These are phyloP conservation scores for Encephalitozoon cuniculi DNA, from an alignment of 371 early-diverging fungal genomes.

Conservation along the genomic window DNA sequence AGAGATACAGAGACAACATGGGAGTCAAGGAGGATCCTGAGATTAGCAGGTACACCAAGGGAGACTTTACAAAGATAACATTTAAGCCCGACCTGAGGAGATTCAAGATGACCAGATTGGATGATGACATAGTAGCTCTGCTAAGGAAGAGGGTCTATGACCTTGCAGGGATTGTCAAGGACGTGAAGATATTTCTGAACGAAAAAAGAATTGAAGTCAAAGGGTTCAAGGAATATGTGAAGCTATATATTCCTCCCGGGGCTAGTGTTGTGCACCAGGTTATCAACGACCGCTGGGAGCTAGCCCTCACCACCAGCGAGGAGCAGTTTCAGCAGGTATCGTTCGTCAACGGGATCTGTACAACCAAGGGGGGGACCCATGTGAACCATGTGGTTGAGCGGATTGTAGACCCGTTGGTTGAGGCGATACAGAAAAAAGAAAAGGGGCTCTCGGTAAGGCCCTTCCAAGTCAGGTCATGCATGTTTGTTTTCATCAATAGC, in stretches of 20 bases:
- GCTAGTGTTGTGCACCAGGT: conserved; percentile 66
- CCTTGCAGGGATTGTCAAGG: conserved; percentile 78
- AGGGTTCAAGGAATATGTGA: conserved; percentile 79
- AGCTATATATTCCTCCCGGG: conserved; percentile 65
- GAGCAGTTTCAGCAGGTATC: conserved; percentile 92
- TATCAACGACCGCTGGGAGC: conserved; percentile 83
- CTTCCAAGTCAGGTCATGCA: conserved; percentile 75
- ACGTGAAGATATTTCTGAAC: conserved; percentile 81
- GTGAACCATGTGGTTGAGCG: conserved; percentile 80
- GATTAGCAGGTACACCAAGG: conserved; percentile 48
- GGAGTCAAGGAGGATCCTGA: conserved; percentile 47
- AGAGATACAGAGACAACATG: conserved; percentile 62
- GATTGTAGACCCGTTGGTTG: conserved; percentile 69
- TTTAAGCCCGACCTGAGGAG: conserved; percentile 87
- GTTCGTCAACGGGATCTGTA: conserved; percentile 95
- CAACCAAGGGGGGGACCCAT: conserved; percentile 91
- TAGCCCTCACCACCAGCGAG: conserved; percentile 78
- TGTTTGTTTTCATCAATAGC: conserved; percentile 90
- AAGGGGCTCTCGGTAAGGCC: conserved; percentile 67
- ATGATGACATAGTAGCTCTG: conserved; percentile 76
- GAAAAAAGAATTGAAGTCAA: conserved; percentile 72
- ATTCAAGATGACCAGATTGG: conserved; percentile 74
- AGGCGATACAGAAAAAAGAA: conserved; percentile 71
- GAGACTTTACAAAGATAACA: conserved; percentile 66
- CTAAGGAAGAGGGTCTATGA: conserved; percentile 91